Base-by-base conservation (phyloP, 345 rosid species). In the Balakata baccata region DNA sequence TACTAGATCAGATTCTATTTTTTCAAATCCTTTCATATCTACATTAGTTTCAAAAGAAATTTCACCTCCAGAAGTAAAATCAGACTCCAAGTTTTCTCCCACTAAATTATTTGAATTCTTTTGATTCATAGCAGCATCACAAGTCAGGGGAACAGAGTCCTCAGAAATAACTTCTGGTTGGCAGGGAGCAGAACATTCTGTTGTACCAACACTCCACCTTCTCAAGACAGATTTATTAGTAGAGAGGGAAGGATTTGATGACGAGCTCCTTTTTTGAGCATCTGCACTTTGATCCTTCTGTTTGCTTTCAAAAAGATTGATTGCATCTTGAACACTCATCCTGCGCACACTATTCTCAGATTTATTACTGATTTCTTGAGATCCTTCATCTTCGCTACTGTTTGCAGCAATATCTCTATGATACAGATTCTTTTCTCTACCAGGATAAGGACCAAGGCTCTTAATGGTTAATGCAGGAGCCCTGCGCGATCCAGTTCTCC, bases 311-410 rank as follows among this genome's bases (percentile, higher is more conserved):
- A 87, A 89, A 77, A 87, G 85, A 79, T 74, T 85, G 70, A 89
- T 89, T 54, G 84, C 84, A 70, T 89, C 93, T 81, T 87, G 88
- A 74, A 89, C 93, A 61, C 83, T 81, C 87, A 87, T 88, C 76
- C 87, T 85, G 25, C 68, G 77, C 20, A 80, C 65, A 61, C 79
- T 67, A 72, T 51, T 77, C 51, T 84, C 89, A 41, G 79, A 71
- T 82, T 82, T 85, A 69, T 70, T 86, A 54, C 22, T 61, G 20
- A 75, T 64, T 64, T 69, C 80, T 67, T 79, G 85, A 57, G 81
- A 66, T 77, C 84, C 84, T 80, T 84, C 89, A 14, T 73, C 86
- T 72, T 84, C 87, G 57, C 85, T 78, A 29, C 66, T 74, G 41
- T 77, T 82, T 54, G 70, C 69, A 43, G 72, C 81, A 51, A 18